Evolutionary conservation across 2,329 filamentous ascomycete genomes (phyloP), one percentile per base, ranked within the genome.

Genomic region (Ceratocystis destructans): DNA sequence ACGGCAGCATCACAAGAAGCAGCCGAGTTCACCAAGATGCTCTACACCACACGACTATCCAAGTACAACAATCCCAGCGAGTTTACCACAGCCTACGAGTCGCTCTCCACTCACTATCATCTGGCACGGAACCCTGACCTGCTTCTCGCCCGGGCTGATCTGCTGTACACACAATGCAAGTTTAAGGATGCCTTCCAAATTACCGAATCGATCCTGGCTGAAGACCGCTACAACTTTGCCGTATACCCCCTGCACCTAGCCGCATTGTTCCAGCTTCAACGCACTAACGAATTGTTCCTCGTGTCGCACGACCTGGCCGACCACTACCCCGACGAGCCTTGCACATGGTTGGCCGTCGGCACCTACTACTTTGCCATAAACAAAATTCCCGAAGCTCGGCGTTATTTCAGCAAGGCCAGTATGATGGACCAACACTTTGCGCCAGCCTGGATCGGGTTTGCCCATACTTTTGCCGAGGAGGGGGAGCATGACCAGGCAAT

Each of bases 401-500:
- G 93, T 48, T 99, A 94, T 79, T 99, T 99, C 75, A 96, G 90
- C 72, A 99, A 99, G 76, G 89, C 95, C 3, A 96, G 90, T 70
- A 88, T 97, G 79, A 93, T 99, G 87, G 92, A 99, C 73, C 89
- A 93, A 5, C 93, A 97, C 77, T 99, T 96, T 72, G 93, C 93
- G 0, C 90, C 94, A 0, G 94, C 94, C 2, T 99, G 94, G 94
- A 97, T 99, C 70, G 94, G 95, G 1, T 99, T 99, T 73, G 94
- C 94, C 0, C 95, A 99, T 75, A 99, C 94, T 0, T 99, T 99
- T 74, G 94, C 94, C 1, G 92, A 91, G 10, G 94, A 99, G 75
- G 94, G 94, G 64, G 94, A 99, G 75, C 92, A 97, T 75, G 94
- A 99, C 74, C 94, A 99, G 77, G 94, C 94, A 61, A 96, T 99